Percentiles rank a stretch among this genome's conserved stretches.
Conservation (phyloP, 495 filamentous ascomycete genomes). For the Margaritispora aquatica region DNA sequence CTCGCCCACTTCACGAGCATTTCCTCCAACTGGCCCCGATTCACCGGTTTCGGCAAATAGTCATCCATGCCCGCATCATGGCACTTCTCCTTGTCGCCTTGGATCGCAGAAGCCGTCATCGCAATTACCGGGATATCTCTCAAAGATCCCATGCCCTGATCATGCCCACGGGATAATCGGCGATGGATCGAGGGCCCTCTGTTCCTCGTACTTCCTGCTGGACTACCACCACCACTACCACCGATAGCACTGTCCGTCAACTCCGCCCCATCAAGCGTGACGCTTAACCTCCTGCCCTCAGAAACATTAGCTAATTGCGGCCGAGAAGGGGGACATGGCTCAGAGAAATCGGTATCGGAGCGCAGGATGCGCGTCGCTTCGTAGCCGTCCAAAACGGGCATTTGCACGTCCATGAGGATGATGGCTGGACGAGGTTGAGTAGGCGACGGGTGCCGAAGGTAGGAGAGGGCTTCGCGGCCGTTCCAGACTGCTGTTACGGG, state of each 20-base stretch:
- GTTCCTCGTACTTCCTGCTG: not conserved
- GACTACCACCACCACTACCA: not conserved
- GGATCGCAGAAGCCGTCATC: conserved; percentile 74
- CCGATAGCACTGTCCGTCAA: no score
- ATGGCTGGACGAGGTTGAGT: conserved; percentile 52
- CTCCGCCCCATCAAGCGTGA: not conserved
- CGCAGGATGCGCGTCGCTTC: conserved; percentile 62
- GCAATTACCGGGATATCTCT: conserved; percentile 63
- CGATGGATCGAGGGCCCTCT: not conserved
- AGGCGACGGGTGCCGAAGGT: conserved; percentile 34
- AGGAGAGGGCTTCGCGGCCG: conserved; percentile 67
- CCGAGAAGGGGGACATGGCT: not conserved
- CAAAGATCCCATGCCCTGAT: not conserved
- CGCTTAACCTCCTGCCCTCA: not conserved
- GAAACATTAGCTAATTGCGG: not conserved
- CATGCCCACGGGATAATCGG: not conserved
- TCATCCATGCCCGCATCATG: conserved; percentile 74
- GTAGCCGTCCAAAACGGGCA: conserved; percentile 80
- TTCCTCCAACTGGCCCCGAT: conserved; percentile 55
- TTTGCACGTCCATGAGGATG: conserved; percentile 81
- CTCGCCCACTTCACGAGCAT: conserved; percentile 57
- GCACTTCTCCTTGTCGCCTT: conserved; percentile 75
- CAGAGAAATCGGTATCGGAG: conserved; percentile 46
- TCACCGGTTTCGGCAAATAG: conserved; percentile 75
- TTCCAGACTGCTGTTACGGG: conserved; percentile 63